These are phyloP conservation scores for Ustilago loliicola DNA, from an alignment of 1,284 basidiomycete species.

Conservation along the genomic window DNA sequence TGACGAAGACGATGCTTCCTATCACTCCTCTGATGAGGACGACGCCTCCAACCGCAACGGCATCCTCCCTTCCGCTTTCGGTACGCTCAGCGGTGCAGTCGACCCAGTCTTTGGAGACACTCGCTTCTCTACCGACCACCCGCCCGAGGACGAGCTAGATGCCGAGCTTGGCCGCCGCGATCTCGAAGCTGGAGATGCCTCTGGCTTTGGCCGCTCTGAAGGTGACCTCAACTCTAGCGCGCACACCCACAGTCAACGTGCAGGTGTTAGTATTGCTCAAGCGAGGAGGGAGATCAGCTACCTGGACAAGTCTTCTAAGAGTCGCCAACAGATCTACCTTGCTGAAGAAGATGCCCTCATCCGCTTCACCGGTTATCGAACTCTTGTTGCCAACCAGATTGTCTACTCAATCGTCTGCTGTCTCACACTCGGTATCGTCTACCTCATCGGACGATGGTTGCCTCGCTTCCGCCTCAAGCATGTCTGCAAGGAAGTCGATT, in stretches of 20 bases:
- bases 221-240: slow-evolving; percentile 28
- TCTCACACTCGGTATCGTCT: slow-evolving; percentile 81
- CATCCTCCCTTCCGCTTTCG: slow-evolving; percentile 65
- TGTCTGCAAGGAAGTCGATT: slow-evolving; percentile 86
- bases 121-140: slow-evolving; percentile 56
- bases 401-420: slow-evolving; percentile 83
- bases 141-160: slow-evolving; percentile 62
- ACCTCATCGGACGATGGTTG: slow-evolving; percentile 91
- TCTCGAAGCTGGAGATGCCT: slow-evolving; percentile 34
- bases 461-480: slow-evolving; percentile 89
- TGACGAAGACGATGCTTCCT: slow-evolving; percentile 50
- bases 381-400: slow-evolving; percentile 77
- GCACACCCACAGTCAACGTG: slow-evolving; percentile 10
- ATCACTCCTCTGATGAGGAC: slow-evolving; percentile 61
- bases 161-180: slow-evolving; percentile 55
- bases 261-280: slow-evolving; percentile 7
- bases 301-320: slow-evolving; percentile 64
- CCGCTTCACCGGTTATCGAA: slow-evolving; percentile 89
- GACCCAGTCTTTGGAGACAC: slow-evolving; percentile 68
- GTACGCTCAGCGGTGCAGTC: slow-evolving; percentile 58
- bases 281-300: slow-evolving; percentile 49
- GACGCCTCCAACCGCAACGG: slow-evolving; percentile 51
- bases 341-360: slow-evolving; percentile 91
- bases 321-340: slow-evolving; percentile 85
- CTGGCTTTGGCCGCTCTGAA: slow-evolving; percentile 48